These are phyloP conservation scores for Fusarium nodosum DNA, from an alignment of 2,329 filamentous ascomycete species.

Conservation along the genomic window DNA sequence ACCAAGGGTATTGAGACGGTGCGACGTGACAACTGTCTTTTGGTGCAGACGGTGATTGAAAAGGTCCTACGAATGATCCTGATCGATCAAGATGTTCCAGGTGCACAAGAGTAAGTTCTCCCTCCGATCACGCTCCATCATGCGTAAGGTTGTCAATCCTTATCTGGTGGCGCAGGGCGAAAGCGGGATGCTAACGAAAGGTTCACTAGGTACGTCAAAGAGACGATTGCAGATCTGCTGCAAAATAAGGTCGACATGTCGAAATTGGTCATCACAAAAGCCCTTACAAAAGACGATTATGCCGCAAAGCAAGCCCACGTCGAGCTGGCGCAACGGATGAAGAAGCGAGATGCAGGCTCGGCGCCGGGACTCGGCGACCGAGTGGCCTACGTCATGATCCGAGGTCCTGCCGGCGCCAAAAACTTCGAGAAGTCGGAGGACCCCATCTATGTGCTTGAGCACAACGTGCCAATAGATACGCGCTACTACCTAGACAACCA, in stretches of 20 bases:
- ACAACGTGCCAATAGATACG: slow-evolving; percentile 98
- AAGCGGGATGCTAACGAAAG: slow-evolving; percentile 55
- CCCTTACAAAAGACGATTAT: slow-evolving; percentile 90
- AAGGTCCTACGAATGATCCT: slow-evolving; percentile 95
- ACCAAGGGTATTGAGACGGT: slow-evolving; percentile 99
- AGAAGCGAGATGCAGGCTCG: slow-evolving; percentile 94
- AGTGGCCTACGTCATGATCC: slow-evolving; percentile 98
- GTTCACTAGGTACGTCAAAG: slow-evolving; percentile 85
- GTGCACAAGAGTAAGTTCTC: slow-evolving; percentile 86
- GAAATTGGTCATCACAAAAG: slow-evolving; percentile 98
- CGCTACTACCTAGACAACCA: slow-evolving; percentile 99
- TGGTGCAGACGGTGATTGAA: slow-evolving; percentile 98
- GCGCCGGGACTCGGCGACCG: slow-evolving; percentile 93
- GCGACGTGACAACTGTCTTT: slow-evolving; percentile 92
- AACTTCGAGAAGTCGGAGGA: slow-evolving; percentile 99
- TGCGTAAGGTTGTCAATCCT: slow-evolving; percentile 24
- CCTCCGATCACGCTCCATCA: slow-evolving; percentile 14
- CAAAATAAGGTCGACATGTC: slow-evolving; percentile 99
- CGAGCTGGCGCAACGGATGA: slow-evolving; percentile 95
- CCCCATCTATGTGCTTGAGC: slow-evolving; percentile 94
- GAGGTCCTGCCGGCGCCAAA: slow-evolving; percentile 88
- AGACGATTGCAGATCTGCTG: slow-evolving; percentile 92
- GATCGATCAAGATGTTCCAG: slow-evolving; percentile 90
- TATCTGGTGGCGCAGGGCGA: slow-evolving; percentile 15
- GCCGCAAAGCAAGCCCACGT: slow-evolving; percentile 94